A percentile compares a stretch with the other conserved stretches of the same genome.
Evolutionary conservation across 1,139 yeast genomes (phyloP).

Genomic region (Diutina catenulata): DNA sequence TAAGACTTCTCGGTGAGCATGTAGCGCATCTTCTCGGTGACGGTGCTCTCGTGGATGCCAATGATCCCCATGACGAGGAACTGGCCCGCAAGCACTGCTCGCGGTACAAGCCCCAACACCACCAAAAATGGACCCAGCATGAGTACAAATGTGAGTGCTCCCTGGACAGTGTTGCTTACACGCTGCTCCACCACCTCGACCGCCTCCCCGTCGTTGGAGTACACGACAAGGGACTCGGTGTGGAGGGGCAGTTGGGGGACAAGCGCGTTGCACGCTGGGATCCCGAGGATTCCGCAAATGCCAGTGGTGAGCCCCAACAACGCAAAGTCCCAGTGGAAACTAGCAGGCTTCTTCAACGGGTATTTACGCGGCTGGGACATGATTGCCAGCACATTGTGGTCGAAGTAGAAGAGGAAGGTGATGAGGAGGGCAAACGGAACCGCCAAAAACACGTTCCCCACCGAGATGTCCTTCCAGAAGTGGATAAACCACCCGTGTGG

Average conservation of each 20-base stretch:
- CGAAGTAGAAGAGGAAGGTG: conserved; percentile 80
- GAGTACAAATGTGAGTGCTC: conserved; percentile 69
- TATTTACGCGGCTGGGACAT: conserved; percentile 81
- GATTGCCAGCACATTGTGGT: conserved; percentile 86
- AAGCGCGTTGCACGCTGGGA: conserved; percentile 93
- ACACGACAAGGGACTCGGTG: conserved; percentile 64
- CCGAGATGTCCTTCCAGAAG: conserved; percentile 59
- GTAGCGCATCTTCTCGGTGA: conserved; percentile 52
- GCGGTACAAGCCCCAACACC: conserved; percentile 82
- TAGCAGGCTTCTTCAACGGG: conserved; percentile 74
- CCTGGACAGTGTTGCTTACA: conserved; percentile 74
- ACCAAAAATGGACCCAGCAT: conserved; percentile 82
- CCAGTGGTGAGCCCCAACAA: conserved; percentile 82
- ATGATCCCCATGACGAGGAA: conserved; percentile 89
- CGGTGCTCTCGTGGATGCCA: conserved; percentile 59
- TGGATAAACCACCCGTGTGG: conserved; percentile 65
- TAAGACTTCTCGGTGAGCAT: conserved; percentile 50
- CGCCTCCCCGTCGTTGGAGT: conserved; percentile 28
- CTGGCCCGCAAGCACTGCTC: conserved; percentile 83
- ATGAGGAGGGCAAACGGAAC: conserved; percentile 82
- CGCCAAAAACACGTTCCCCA: conserved; percentile 74
- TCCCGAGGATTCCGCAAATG: conserved; percentile 71
- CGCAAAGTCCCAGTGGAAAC: conserved; percentile 89
- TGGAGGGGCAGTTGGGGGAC: conserved; percentile 97
- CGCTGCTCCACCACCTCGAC: conserved; percentile 79